Evolutionary conservation across 2,329 filamentous ascomycete genomes (phyloP), one percentile per base, ranked within the genome.

Genomic region (Graphilbum fragrans): DNA sequence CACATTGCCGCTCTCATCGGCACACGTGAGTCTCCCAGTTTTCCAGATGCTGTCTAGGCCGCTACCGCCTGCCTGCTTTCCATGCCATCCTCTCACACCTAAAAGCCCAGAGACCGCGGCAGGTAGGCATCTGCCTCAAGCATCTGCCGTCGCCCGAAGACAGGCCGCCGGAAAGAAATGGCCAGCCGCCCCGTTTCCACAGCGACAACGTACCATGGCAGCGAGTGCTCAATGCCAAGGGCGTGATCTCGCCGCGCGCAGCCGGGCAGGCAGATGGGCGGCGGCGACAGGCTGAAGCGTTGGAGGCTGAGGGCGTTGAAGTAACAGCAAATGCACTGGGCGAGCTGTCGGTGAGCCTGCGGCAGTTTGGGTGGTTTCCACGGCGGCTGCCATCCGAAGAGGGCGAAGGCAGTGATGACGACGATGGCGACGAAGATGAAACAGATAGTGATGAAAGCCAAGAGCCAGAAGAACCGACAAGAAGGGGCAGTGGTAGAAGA

Each of bases 81-180:
- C 18, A 7, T 23, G 38, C 3, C 9, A 5, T 23, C n/a, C 3
- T 18, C 14, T 5, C 34, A 3, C 20, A 22, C 34, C 22, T n/a
- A 2, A 11, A 7, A 85, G 80, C 81, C 3, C 73, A 85, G 55
- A 69, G 82, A 3, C 77, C 81, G 1, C 76, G 88, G 43, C 90
- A 96, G 62, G 88, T 96, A 7, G 90, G 90, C 41, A 70, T 92
- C 37, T 93, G 84, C 59, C 73, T 96, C 21, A 95, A 94, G 58
- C 81, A 94, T 56, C 76, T 96, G 12, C 75, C 47, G 3, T 40
- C 39, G 4, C 29, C 45, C 25, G 35, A 33, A 9, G 40, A 25
- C 25, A 7, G 2, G 16, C 18, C n/a, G 1, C 16, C 87, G 65
- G n/a, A n/a, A n/a, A n/a, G n/a, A n/a, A n/a, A n/a, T n/a, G n/a